Evolutionary conservation across 306 rosid genomes (phyloP).

Genomic region (Vachellia pachyceras): DNA sequence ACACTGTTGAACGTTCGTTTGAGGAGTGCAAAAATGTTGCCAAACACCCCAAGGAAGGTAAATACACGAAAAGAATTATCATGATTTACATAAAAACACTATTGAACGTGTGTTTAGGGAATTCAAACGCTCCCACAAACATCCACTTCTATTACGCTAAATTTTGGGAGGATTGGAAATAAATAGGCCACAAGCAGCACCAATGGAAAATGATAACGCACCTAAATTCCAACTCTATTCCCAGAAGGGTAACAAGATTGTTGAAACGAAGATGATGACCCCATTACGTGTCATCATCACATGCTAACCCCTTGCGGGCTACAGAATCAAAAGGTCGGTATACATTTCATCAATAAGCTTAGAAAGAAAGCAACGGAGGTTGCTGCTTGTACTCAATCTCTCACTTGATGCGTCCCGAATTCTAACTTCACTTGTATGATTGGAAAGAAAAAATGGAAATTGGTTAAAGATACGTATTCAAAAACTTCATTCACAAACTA

Average conservation of each 20-base stretch:
- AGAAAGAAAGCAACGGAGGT: not conserved
- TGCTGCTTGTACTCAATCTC: slow-evolving; percentile 1
- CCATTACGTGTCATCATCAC: not conserved
- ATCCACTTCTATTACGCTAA: too few species aligned
- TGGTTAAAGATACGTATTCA: too few species aligned
- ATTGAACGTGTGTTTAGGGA: too few species aligned
- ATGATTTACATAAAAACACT: too few species aligned
- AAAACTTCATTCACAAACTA: too few species aligned
- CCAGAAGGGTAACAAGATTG: not conserved
- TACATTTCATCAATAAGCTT: not conserved
- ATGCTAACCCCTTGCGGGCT: not conserved
- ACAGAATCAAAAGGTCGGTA: not conserved
- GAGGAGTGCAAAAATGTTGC: too few species aligned
- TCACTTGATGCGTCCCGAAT: slow-evolving; percentile 1
- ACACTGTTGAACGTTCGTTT: too few species aligned
- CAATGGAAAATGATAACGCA: not conserved
- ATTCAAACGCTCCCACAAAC: too few species aligned
- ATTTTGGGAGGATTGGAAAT: not conserved
- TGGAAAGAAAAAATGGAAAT: too few species aligned
- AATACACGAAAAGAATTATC: too few species aligned
- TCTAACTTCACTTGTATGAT: not conserved
- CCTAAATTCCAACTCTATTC: not conserved
- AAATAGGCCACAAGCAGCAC: not conserved
- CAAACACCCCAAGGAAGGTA: too few species aligned
- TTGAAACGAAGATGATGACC: not conserved